Evolutionary conservation across 1,284 basidiomycete species (phyloP).

Genomic region (Coriolopsis trogii): DNA sequence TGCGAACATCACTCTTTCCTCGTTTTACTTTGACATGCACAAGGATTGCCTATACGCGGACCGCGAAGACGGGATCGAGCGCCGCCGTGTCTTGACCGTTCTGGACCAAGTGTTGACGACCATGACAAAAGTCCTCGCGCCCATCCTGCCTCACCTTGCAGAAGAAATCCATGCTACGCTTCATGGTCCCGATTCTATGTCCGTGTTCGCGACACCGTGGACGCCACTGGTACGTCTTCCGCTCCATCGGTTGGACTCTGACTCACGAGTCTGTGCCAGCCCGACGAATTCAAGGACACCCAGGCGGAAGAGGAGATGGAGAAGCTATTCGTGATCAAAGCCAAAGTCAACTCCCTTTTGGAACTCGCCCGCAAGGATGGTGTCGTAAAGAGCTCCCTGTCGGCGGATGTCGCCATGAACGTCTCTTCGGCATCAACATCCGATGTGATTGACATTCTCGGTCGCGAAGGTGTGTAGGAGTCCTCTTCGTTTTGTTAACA

Average conservation of each 20-base stretch:
- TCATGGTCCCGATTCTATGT: conserved; percentile 38
- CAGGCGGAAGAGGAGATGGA: conserved; percentile 61
- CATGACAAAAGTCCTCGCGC: conserved; percentile 79
- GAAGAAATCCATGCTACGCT: conserved; percentile 81
- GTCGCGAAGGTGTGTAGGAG: conserved; percentile 50
- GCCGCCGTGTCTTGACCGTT: conserved; percentile 72
- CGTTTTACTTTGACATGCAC: conserved; percentile 89
- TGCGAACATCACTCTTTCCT: conserved; percentile 72
- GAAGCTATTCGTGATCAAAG: conserved; percentile 56
- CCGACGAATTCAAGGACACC: conserved; percentile 56
- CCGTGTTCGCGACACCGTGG: conserved; percentile 72
- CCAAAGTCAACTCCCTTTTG: conserved; percentile 59
- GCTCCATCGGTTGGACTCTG: too few species aligned
- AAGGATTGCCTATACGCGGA: conserved; percentile 93
- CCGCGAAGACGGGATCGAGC: conserved; percentile 48
- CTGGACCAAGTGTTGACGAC: conserved; percentile 75
- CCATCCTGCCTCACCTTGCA: conserved; percentile 89
- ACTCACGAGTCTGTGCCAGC: neutral
- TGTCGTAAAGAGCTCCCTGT: conserved; percentile 70
- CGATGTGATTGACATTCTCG: conserved; percentile 58
- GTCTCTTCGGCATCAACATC: conserved; percentile 25
- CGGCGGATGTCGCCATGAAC: conserved; percentile 57
- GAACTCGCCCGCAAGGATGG: conserved; percentile 75
- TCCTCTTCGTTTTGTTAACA: neutral
- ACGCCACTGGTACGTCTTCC: conserved; percentile 42